Base-by-base conservation (phyloP, 352 stramenopile genomes). In the Phytopythium chamaehyphon region DNA sequence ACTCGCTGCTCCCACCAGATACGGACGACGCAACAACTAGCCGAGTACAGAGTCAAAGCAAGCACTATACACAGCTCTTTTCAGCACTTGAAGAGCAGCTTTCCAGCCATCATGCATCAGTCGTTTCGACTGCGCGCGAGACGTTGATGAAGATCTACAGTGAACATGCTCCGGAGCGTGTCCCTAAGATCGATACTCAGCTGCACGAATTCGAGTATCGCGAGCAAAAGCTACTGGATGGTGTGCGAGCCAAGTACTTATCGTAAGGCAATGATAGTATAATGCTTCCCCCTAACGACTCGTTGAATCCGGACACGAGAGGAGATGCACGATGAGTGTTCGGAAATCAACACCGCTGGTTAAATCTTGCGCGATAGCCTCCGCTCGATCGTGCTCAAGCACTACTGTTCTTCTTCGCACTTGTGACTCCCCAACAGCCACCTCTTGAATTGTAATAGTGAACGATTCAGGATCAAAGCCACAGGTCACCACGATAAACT, bases 231-330 rank as follows among this genome's bases (percentile, higher is more conserved):
- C 49, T 91, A 15, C 54, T 89, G 0, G 55, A 54, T 7, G 54
- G 45, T 18, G 76, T 73, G 7, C 62, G 59, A 16, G 61, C 46
- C n/a, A 91, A 91, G 31, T 90, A 88, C 54, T 36, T 64, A 0
- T 12, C 22, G 6, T 72, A 24, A 57, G 8, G 15, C n/a, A 15
- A 22, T 14, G 4, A 19, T 31, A 1, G 9, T 33, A 9, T 33
- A 9, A 33, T 33, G 5, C 28, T 33, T 10, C 28, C 28, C 5
- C 28, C 9, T 33, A 33, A 9, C 5, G 28, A 9, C 9, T 33
- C 5, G 5, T 9, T 10, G 9, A 33, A 33, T 9, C 28, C 28
- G 9, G 9, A 33, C 28, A 5, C 28, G 28, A 5, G 28, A 33
- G 28, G 9, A 33, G 28, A 33, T 33, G 5, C 9, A 33, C 28